Base-by-base conservation (phyloP, 192 early-diverging fungal species). In the Fimicolochytrium jonesii region DNA sequence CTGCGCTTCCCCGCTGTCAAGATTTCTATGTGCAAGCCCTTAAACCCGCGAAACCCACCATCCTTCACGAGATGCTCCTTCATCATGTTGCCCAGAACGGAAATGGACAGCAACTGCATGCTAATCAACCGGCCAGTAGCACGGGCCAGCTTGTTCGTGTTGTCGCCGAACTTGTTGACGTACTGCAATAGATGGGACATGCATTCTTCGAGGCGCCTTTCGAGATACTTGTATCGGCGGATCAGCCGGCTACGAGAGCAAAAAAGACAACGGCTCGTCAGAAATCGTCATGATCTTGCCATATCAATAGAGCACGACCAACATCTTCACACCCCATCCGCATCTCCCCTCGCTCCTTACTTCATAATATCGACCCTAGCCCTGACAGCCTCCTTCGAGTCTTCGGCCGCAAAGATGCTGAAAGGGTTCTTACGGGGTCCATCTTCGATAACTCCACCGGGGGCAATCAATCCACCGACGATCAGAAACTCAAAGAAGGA, bases 61-160 rank as follows among this genome's bases (percentile, higher is more conserved):
- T 94, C 92, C 77, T 92, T 94, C 64, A 94, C 90, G 68, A 97
- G 79, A 68, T 97, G 92, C 62, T 97, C 95, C 77, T 94, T 93
- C 64, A 91, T 83, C 56, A 95, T 70, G 41, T 82, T 79, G 35
- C 72, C 80, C 56, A 97, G 80, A 6, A 91, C 87, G 49, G 79
- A 80, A 54, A 92, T 71, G 17, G 83, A 75, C 35, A 89, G 76
- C 44, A 92, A 77, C 39, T 87, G 82, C 39, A 66, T 77, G 52
- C 87, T 73, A 55, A 86, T 77, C 64, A 94, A 80, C 42, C 86
- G 69, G 25, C 87, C 95, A 53, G 87, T 79, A 56, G 89, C 87
- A 3, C 74, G 75, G 43, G 90, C 88, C 67, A 97, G 75, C 74
- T 87, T 93, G 66, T 77, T 79, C 66, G 84, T 84, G 66, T 96